Conservation (phyloP, 2,329 filamentous ascomycete genomes). For the Colletotrichum sp. region DNA sequence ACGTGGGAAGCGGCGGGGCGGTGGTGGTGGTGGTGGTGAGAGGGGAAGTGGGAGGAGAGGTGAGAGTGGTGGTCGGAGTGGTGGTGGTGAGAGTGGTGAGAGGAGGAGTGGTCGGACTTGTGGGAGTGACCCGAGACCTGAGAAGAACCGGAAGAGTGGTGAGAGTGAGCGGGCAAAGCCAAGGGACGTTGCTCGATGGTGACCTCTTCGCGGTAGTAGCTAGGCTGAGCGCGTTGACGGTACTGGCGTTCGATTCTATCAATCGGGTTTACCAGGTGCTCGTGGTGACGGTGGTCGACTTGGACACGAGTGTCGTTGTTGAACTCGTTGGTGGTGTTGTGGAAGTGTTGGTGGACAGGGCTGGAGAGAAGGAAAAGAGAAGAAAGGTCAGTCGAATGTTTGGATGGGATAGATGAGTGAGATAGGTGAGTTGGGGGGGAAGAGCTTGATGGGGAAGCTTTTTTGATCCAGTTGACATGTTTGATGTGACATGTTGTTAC, state of each 20-base stretch:
- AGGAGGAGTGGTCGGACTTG: conserved; percentile 31
- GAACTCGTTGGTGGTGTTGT: conserved; percentile 45
- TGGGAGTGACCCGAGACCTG: conserved; percentile 46
- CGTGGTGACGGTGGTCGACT: conserved; percentile 59
- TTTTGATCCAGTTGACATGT: conserved; percentile 14
- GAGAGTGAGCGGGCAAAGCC: conserved; percentile 41
- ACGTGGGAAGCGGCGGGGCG: conserved; percentile 3
- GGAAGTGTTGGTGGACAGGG: conserved; percentile 28
- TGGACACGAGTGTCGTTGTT: conserved; percentile 68
- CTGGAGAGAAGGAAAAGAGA: conserved; percentile 22
- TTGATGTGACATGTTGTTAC: conserved; percentile 23
- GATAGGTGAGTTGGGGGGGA: background rate
- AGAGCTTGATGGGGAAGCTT: conserved; percentile 20
- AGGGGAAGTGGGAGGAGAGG: conserved; percentile 44
- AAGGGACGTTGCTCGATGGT: conserved; percentile 29
- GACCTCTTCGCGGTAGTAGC: conserved; percentile 45
- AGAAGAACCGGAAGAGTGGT: conserved; percentile 26
- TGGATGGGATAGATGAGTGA: conserved; percentile 15
- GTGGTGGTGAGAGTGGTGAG: conserved; percentile 12
- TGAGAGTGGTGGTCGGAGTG: conserved; percentile 33
- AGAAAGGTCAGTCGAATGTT: conserved; percentile 29
- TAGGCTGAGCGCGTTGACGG: conserved; percentile 64
- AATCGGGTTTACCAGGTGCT: conserved; percentile 55
- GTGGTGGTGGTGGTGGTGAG: conserved; percentile 29
- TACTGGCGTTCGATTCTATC: conserved; percentile 72